Evolutionary conservation across 2,329 filamentous ascomycete genomes (phyloP).

Genomic region (Colletotrichum sp.): DNA sequence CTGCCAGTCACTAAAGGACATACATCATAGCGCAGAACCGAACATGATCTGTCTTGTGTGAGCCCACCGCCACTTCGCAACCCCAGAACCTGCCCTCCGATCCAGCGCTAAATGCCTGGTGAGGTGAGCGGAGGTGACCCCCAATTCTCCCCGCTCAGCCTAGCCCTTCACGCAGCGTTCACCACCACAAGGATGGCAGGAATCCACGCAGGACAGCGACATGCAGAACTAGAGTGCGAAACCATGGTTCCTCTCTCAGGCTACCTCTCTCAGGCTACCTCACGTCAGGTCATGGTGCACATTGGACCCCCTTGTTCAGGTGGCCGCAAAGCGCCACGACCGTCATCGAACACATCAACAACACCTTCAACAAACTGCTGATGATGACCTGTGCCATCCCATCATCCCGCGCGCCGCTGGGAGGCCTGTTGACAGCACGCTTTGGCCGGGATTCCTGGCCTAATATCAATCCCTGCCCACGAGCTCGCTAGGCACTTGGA

Average conservation of each 20-base stretch:
- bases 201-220: neutral
- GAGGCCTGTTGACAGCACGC: neutral
- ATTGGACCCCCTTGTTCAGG: neutral
- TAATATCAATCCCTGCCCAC: slow-evolving; percentile 3
- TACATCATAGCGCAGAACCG: neutral
- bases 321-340: neutral
- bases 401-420: slow-evolving; percentile 2
- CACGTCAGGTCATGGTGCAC: neutral
- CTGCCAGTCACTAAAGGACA: neutral
- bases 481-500: neutral
- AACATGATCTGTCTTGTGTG: neutral
- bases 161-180: neutral
- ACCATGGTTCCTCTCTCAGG: neutral
- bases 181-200: neutral
- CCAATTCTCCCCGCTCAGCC: neutral
- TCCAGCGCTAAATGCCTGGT: slow-evolving; percentile 10
- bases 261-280: neutral
- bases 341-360: neutral
- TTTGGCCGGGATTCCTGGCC: neutral
- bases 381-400: neutral
- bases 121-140: slow-evolving; percentile 6
- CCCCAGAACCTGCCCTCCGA: neutral
- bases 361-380: neutral
- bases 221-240: neutral
- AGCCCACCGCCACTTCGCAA: slow-evolving; percentile 12